A percentile compares a stretch with the other conserved stretches of the same genome.
Evolutionary conservation across 345 rosid species (phyloP).

Genomic region (Excoecaria agallocha): DNA sequence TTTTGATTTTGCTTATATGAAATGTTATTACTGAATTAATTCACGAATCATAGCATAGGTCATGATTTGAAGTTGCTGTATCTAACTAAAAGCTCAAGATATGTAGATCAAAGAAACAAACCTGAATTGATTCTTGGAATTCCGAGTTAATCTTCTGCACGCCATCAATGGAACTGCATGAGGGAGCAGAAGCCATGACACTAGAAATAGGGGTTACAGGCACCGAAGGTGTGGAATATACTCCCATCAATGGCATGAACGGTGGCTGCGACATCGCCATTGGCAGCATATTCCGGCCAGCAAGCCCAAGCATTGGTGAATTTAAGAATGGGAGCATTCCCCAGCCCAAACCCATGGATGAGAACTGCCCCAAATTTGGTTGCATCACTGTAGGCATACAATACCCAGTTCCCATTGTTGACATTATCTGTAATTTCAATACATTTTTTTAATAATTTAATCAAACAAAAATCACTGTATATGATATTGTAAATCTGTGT

Average conservation of each 20-base stretch:
- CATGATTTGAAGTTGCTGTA: too few relatives aligned
- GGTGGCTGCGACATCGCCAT: constrained; percentile 25
- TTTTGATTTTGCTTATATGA: too few relatives aligned
- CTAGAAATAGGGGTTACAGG: neutral
- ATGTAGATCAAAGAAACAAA: too few relatives aligned
- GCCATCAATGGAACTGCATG: neutral
- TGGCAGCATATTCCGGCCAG: constrained; percentile 26
- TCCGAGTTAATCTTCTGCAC: neutral
- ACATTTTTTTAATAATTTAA: neutral
- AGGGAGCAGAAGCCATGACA: neutral
- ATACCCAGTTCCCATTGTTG: constrained; percentile 46
- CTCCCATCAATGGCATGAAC: constrained; percentile 20
- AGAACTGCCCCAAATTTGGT: constrained; percentile 25
- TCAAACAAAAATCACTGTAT: too few relatives aligned
- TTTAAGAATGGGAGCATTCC: constrained; percentile 30
- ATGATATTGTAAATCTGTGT: too few relatives aligned
- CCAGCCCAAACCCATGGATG: constrained; percentile 36
- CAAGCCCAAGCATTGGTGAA: constrained; percentile 29
- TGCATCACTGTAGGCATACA: constrained; percentile 44
- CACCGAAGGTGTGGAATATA: constrained; percentile 17
- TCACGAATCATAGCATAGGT: too few relatives aligned
- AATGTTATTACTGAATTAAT: too few relatives aligned
- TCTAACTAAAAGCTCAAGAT: too few relatives aligned
- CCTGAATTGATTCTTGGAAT: constrained; percentile 1
- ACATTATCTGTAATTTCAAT: constrained; percentile 47